Evolutionary conservation across 495 filamentous ascomycete genomes (phyloP).

Genomic region (Achaetomiella virescens): DNA sequence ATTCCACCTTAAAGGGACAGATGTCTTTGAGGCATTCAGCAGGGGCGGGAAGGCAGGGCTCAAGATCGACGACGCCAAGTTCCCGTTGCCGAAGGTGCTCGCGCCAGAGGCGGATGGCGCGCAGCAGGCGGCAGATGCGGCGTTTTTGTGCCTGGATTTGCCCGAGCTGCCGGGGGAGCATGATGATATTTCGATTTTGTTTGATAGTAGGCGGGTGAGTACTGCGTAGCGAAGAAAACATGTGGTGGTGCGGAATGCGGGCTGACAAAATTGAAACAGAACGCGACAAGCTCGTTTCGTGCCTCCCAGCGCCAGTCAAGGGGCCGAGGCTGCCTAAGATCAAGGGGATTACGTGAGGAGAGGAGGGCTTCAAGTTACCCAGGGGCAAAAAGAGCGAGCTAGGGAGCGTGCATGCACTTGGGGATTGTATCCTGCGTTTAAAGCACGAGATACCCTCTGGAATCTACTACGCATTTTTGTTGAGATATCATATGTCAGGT

Average conservation of each 20-base stretch:
- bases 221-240: neutral
- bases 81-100: slow-evolving; percentile 64
- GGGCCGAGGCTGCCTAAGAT: slow-evolving; percentile 32
- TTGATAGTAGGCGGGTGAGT: slow-evolving; percentile 73
- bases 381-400: neutral
- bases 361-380: neutral
- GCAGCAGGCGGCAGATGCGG: slow-evolving; percentile 37
- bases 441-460: slow-evolving; percentile 22
- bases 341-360: slow-evolving; percentile 15
- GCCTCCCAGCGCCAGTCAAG: slow-evolving; percentile 45
- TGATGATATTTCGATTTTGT: slow-evolving; percentile 79
- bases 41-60: slow-evolving; percentile 61
- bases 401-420: neutral
- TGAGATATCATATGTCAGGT: neutral
- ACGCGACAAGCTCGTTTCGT: slow-evolving; percentile 38
- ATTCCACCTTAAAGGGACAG: slow-evolving; percentile 73
- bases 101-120: slow-evolving; percentile 38
- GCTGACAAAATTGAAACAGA: slow-evolving; percentile 24
- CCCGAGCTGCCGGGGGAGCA: slow-evolving; percentile 84
- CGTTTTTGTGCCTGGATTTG: slow-evolving; percentile 76
- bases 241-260: neutral
- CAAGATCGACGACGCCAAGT: slow-evolving; percentile 81
- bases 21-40: slow-evolving; percentile 66
- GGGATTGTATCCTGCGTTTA: slow-evolving; percentile 2
- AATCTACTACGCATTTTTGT: slow-evolving; percentile 6